Base-by-base conservation (phyloP, 2,329 filamentous ascomycete species). In the Neonectria neomacrospora region DNA sequence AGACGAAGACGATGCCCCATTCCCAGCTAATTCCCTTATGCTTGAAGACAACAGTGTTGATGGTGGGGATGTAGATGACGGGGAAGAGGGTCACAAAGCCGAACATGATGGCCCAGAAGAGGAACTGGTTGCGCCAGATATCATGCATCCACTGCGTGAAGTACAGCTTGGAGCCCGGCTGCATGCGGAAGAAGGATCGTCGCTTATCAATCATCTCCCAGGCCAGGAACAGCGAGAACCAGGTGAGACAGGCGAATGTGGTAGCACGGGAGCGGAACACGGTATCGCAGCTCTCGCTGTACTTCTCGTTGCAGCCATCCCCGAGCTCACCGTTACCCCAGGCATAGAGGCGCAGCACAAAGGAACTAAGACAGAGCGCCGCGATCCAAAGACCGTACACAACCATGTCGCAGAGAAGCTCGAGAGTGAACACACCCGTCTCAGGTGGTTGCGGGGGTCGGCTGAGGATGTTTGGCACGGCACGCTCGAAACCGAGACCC, bases 121-220 rank as follows among this genome's bases (percentile, higher is more conserved):
- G 80, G 80, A 93, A 92, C 76, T 88, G 82, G 80, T 93, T 94
- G 66, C 86, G 81, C 89, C 89, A 91, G 53, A 92, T 82, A 70
- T 91, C 88, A 61, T 83, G 71, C 71, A 88, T 83, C 89, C 90
- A 92, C 71, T 91, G 87, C 0, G 87, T 89, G 60, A 90, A 83
- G 73, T 88, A 87, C 61, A 79, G 80, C 71, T 85, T 87, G 23
- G 83, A 86, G 16, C 81, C 81, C 0, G 90, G 88, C 71, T 91
- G 86, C 87, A 93, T 91, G 71, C 86, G 84, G 85, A 94, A 93
- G 81, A 94, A 91, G 8, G 86, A 90, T 45, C 89, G 86, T 22
- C 91, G 88, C 79, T 90, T 85, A 71, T 91, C 85, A 63, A 92
- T 83, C 85, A 92, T 90, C 76, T 94, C 90, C 91, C 91, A 94